Percentiles rank a stretch among this genome's conserved stretches.
These are phyloP conservation scores for Macrophomina pseudophaseolina DNA, from an alignment of 2,329 filamentous ascomycete species.

Conservation along the genomic window DNA sequence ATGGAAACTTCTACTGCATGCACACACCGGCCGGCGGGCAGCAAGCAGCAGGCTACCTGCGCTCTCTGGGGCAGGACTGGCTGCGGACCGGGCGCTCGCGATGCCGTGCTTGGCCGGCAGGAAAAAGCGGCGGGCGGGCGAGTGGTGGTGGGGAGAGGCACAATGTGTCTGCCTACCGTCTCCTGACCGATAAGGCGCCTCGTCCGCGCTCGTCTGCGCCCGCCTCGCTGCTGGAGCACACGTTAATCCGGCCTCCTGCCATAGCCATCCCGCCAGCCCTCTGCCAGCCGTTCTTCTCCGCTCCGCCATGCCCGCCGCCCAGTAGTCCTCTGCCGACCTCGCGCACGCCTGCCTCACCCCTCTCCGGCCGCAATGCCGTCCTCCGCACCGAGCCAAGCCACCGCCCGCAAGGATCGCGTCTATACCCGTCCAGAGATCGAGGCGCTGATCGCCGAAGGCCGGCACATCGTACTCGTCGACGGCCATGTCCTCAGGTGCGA, in stretches of 20 bases:
- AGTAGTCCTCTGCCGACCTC: conserved; percentile 35
- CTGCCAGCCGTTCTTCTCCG: background rate
- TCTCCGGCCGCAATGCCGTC: conserved; percentile 34
- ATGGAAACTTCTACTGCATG: background rate
- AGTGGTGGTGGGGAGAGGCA: background rate
- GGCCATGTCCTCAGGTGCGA: conserved; percentile 84
- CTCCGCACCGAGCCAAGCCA: conserved; percentile 29
- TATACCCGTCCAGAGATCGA: conserved; percentile 73
- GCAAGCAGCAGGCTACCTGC: background rate
- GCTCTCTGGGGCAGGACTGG: background rate
- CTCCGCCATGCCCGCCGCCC: conserved; percentile 32
- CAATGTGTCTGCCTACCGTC: background rate
- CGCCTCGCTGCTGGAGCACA: background rate
- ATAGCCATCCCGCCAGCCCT: background rate
- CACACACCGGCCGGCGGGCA: background rate
- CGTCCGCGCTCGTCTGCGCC: background rate
- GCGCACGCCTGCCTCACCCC: conserved; percentile 13
- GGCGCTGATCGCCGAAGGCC: conserved; percentile 80
- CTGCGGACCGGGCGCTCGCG: background rate
- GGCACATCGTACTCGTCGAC: conserved; percentile 80
- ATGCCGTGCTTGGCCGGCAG: background rate
- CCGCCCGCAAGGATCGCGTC: conserved; percentile 52
- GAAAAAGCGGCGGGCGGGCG: background rate
- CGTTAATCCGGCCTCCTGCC: conserved; percentile 4
- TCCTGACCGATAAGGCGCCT: conserved; percentile 19